Percentiles rank a stretch among this genome's conserved stretches.
Conservation (phyloP, 345 rosid genomes). For the Citrus hindsii region DNA sequence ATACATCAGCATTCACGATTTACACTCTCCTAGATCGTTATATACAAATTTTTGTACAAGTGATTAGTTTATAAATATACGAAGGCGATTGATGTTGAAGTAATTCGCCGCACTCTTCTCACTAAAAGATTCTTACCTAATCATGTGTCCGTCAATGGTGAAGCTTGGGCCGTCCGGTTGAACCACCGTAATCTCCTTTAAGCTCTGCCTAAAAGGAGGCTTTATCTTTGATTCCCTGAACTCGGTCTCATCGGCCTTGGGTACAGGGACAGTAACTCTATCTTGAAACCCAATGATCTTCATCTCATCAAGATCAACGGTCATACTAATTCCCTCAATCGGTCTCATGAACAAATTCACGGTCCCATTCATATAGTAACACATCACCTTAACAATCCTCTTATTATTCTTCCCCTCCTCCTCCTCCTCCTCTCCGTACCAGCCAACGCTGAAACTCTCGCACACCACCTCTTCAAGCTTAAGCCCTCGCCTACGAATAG, state of each 20-base stretch:
- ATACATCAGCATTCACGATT: not conserved
- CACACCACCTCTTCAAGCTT: slow-evolving; percentile 27
- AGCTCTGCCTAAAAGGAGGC: slow-evolving; percentile 12
- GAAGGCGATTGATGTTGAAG: too few relatives aligned
- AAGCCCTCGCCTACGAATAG: slow-evolving; percentile 25
- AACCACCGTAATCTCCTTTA: slow-evolving; percentile 26
- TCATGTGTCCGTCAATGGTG: slow-evolving; percentile 26
- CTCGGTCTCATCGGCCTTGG: slow-evolving; percentile 38
- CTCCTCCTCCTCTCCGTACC: slow-evolving; percentile 28
- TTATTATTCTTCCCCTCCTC: slow-evolving; percentile 20
- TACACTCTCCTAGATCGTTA: too few relatives aligned
- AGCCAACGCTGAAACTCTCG: slow-evolving; percentile 20
- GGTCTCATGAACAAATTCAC: slow-evolving; percentile 38
- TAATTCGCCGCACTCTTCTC: not conserved
- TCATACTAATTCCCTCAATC: slow-evolving; percentile 29
- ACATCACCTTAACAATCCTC: slow-evolving; percentile 31
- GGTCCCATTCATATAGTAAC: slow-evolving; percentile 33
- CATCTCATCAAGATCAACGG: slow-evolving; percentile 33
- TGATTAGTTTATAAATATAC: too few relatives aligned
- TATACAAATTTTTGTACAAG: too few relatives aligned
- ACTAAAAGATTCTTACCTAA: slow-evolving; percentile 15
- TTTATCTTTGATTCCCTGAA: slow-evolving; percentile 30
- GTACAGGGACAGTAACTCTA: slow-evolving; percentile 24
- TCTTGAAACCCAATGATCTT: slow-evolving; percentile 23
- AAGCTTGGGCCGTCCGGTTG: slow-evolving; percentile 45